Conservation (phyloP, 148 eudicot species). For the Salicornia ramosissima region DNA sequence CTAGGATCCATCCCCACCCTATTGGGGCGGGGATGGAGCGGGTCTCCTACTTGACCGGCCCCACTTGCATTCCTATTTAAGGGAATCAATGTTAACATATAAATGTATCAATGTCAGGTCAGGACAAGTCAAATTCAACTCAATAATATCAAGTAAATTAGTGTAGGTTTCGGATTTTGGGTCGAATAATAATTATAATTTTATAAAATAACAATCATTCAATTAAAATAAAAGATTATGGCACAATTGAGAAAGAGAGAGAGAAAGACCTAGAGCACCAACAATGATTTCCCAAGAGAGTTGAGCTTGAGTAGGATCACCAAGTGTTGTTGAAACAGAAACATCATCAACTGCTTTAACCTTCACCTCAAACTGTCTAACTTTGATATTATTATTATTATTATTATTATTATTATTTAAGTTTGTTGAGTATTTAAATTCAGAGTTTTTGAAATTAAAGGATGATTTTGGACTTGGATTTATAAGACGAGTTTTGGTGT, state of each 20-base stretch:
- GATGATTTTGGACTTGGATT: neutral
- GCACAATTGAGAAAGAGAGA: neutral
- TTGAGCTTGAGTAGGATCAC: slow-evolving; percentile 39
- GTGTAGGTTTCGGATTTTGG: too few relatives aligned
- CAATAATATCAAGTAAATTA: too few relatives aligned
- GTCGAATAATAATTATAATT: too few relatives aligned
- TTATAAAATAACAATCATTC: too few relatives aligned
- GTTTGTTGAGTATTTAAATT: neutral
- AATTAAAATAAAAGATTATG: neutral
- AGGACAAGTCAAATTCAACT: too few relatives aligned
- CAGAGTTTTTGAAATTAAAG: neutral
- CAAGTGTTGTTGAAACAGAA: slow-evolving; percentile 22
- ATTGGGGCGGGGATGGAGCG: too few relatives aligned
- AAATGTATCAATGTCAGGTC: too few relatives aligned
- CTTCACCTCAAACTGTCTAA: slow-evolving; percentile 3
- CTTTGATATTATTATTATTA: neutral
- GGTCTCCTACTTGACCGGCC: too few relatives aligned
- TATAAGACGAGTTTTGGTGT: slow-evolving; percentile 5
- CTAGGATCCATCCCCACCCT: too few relatives aligned
- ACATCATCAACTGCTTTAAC: slow-evolving; percentile 21
- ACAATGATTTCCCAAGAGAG: slow-evolving; percentile 68
- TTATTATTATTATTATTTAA: too few relatives aligned
- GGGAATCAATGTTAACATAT: too few relatives aligned
- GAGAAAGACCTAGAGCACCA: slow-evolving; percentile 51
- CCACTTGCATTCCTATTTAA: too few relatives aligned